These are phyloP conservation scores for Dactylellina parvicollis DNA, from an alignment of 2,329 filamentous ascomycete genomes.

Conservation along the genomic window DNA sequence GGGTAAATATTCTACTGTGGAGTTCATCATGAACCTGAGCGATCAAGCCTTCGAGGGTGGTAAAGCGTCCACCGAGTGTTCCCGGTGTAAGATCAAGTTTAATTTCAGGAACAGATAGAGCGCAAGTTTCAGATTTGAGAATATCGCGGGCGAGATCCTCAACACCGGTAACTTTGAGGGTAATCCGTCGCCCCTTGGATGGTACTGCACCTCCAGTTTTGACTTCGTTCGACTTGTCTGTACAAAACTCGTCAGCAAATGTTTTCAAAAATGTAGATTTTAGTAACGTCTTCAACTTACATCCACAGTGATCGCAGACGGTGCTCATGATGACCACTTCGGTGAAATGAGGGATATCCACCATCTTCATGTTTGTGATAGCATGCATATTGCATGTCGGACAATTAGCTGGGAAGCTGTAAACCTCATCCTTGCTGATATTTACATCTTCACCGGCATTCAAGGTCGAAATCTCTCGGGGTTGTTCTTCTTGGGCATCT, in stretches of 20 bases:
- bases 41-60: slow-evolving; percentile 91
- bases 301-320: slow-evolving; percentile 88
- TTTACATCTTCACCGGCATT: slow-evolving; percentile 62
- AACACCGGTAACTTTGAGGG: slow-evolving; percentile 73
- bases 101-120: slow-evolving; percentile 85
- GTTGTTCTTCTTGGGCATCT: slow-evolving; percentile 61
- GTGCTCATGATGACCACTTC: slow-evolving; percentile 97
- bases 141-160: slow-evolving; percentile 90
- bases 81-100: slow-evolving; percentile 88
- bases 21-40: slow-evolving; percentile 93
- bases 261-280: slow-evolving; percentile 11
- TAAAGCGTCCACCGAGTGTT: slow-evolving; percentile 94
- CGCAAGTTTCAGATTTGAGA: slow-evolving; percentile 93
- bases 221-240: slow-evolving; percentile 88
- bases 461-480: slow-evolving; percentile 55
- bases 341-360: slow-evolving; percentile 97
- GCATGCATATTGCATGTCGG: slow-evolving; percentile 88
- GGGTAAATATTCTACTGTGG: slow-evolving; percentile 80
- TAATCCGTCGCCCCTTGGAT: slow-evolving; percentile 83
- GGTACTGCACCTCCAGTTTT: slow-evolving; percentile 96
- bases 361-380: slow-evolving; percentile 97
- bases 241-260: slow-evolving; percentile 48
- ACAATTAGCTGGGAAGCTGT: slow-evolving; percentile 89
- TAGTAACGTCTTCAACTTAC: slow-evolving; percentile 55
- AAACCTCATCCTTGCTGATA: slow-evolving; percentile 90